Percentiles rank a stretch among this genome's conserved stretches.
Evolutionary conservation across 2,329 filamentous ascomycete species (phyloP).

Genomic region (Paecilomyces niveus): DNA sequence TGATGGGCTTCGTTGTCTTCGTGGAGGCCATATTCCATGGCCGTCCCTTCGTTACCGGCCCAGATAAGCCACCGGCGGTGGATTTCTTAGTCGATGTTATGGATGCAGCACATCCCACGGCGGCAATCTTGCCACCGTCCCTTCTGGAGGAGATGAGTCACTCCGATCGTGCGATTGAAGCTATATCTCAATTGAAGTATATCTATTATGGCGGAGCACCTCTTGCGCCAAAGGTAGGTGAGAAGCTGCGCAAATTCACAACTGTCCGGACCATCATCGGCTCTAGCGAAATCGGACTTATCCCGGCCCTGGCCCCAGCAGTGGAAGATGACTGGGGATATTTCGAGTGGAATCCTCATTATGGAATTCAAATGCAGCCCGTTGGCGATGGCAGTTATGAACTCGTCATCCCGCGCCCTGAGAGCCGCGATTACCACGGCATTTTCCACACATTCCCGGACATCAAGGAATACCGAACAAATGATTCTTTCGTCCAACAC

Average conservation of each 20-base stretch:
- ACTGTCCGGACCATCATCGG: constrained; percentile 1
- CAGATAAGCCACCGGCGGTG: constrained; percentile 19
- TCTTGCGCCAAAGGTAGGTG: constrained; percentile 6
- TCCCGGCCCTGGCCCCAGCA: constrained; percentile 5
- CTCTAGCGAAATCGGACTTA: constrained; percentile 6
- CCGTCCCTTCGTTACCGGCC: constrained; percentile 12
- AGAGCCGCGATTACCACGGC: constrained; percentile 1
- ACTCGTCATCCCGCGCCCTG: constrained; percentile 9
- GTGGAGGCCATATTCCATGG: constrained; percentile 12
- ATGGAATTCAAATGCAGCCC: constrained; percentile 11
- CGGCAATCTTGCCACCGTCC: constrained; percentile 15
- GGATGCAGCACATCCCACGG: constrained; percentile 9
- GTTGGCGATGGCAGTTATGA: constrained; percentile 11
- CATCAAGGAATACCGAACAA: constrained; percentile 11
- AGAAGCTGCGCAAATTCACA: constrained; percentile 1
- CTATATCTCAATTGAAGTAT: constrained; percentile 6
- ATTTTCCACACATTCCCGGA: constrained; percentile 15
- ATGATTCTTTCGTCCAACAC: constrained; percentile 15
- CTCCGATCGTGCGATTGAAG: constrained; percentile 10
- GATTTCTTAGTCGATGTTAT: constrained; percentile 14
- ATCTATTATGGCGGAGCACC: constrained; percentile 12
- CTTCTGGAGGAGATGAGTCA: constrained; percentile 18
- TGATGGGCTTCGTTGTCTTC: constrained; percentile 17
- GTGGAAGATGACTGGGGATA: constrained; percentile 13
- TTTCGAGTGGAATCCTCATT: constrained; percentile 15